These are phyloP conservation scores for Aspergillus sp. DNA, from an alignment of 2,329 filamentous ascomycete species.

Conservation along the genomic window DNA sequence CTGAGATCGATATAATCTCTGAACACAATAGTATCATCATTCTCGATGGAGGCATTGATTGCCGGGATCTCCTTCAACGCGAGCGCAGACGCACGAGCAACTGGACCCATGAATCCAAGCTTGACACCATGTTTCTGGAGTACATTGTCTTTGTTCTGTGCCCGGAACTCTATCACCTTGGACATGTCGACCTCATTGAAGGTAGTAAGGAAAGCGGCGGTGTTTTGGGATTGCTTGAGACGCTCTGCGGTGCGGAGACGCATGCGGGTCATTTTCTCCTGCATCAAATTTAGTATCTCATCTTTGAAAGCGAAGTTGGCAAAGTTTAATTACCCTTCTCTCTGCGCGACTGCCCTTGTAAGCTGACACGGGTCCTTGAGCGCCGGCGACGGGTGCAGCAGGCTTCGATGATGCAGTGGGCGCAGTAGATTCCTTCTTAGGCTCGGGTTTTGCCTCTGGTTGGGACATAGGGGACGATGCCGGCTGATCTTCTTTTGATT, in stretches of 20 bases:
- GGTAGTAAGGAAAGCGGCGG: constrained; percentile 91
- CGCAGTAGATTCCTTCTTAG: constrained; percentile 47
- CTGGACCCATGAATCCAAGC: constrained; percentile 99
- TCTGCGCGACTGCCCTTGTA: constrained; percentile 75
- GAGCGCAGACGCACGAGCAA: constrained; percentile 83
- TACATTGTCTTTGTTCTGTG: constrained; percentile 93
- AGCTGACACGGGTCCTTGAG: constrained; percentile 32
- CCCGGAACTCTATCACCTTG: constrained; percentile 92
- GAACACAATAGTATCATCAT: constrained; percentile 97
- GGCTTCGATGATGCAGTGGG: constrained; percentile 26
- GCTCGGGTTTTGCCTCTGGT: constrained; percentile 47
- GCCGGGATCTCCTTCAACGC: constrained; percentile 94
- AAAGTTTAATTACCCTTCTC: constrained; percentile 68
- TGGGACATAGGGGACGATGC: not conserved
- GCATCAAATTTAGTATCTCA: constrained; percentile 9
- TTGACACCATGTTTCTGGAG: constrained; percentile 96
- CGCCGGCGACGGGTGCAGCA: constrained; percentile 23
- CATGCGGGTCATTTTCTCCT: constrained; percentile 99
- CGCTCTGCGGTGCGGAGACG: constrained; percentile 94
- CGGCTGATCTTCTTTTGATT: constrained; percentile 44
- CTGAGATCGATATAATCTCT: constrained; percentile 97
- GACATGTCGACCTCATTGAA: constrained; percentile 99
- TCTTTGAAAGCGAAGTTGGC: constrained; percentile 8
- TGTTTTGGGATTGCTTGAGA: constrained; percentile 98
- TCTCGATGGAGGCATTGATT: constrained; percentile 96